Evolutionary conservation across 1,284 basidiomycete species (phyloP), one percentile per base, ranked within the genome.

Genomic region (Trichosporon faecale): DNA sequence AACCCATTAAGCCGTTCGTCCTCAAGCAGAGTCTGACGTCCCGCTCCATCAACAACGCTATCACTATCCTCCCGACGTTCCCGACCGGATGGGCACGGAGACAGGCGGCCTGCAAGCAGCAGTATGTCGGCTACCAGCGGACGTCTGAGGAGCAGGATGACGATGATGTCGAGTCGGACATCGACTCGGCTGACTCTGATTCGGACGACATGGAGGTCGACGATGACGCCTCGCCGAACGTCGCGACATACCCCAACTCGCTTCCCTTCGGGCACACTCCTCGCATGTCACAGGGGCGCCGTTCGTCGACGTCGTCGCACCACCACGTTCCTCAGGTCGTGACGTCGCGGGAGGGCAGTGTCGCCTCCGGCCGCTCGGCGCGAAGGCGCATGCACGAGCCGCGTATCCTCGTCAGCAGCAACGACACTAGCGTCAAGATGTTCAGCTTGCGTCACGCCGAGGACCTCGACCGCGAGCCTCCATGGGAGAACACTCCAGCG

Each of bases 181-280:
- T 31, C 9, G 71, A 68, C 14, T 68, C 73, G 23, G 67, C 61
- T 1, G 72, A 72, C 37, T 63, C 60, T 16, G 70, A 65, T 16
- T 64, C 65, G 35, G 67, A 65, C 33, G 69, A 67, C 12, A 67
- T 66, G 65, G 70, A 66, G 14, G 64, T 66, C 3, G 70, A 72
- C 60, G 70, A 72, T 44, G 67, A 70, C 18, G 65, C 67, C 29
- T 69, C 68, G 1, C 71, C 74, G 3, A 74, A 74, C 18, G 76
- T 80, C 4, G 81, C 81, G 1, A 84, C 83, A 7, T 84, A 80
- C 68, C 83, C 83, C 35, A 84, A 84, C 70, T 80, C 80, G 18
- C 74, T 84, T 0, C 79, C 82, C 2, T 79, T 80, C 65, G 72
- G 74, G 0, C 78, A 79, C 69, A 73, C 77, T 1, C 77, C 75